Evolutionary conservation across 306 rosid genomes (phyloP).

Genomic region (Sicyos edulis): DNA sequence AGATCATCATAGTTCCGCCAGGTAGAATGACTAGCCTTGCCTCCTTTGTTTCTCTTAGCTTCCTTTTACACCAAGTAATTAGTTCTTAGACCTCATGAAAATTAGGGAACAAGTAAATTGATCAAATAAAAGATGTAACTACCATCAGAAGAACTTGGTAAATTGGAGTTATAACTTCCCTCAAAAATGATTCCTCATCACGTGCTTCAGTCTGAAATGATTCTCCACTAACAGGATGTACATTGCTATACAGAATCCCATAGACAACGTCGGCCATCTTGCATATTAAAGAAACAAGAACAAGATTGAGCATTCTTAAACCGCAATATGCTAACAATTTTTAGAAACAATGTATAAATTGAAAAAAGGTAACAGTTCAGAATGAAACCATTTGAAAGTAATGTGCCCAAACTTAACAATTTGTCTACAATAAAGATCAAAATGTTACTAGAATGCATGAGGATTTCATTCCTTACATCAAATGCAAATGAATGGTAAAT

Average conservation of each 20-base stretch:
- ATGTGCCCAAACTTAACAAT: background rate
- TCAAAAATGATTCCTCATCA: conserved; percentile 65
- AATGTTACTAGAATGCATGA: background rate
- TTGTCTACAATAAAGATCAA: background rate
- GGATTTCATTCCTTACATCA: background rate
- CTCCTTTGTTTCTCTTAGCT: conserved; percentile 77
- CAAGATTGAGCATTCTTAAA: conserved; percentile 15
- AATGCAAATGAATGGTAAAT: background rate
- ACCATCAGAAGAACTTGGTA: conserved; percentile 64
- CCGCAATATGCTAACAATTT: background rate
- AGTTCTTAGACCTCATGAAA: conserved; percentile 29
- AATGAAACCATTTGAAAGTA: background rate
- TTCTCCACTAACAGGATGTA: conserved; percentile 45
- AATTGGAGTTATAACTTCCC: conserved; percentile 59
- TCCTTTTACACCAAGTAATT: conserved; percentile 55
- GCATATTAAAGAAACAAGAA: conserved; percentile 10
- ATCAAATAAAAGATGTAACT: conserved; percentile 25
- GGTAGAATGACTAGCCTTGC: conserved; percentile 82
- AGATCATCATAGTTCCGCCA: conserved; percentile 99
- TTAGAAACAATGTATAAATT: background rate
- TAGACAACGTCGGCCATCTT: conserved; percentile 72
- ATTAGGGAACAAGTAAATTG: conserved; percentile 24
- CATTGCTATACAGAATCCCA: conserved; percentile 49
- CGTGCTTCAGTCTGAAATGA: conserved; percentile 35
- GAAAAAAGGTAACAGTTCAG: background rate